Conservation (phyloP, 2,329 filamentous ascomycete species). For the Stachybotrys chartarum region DNA sequence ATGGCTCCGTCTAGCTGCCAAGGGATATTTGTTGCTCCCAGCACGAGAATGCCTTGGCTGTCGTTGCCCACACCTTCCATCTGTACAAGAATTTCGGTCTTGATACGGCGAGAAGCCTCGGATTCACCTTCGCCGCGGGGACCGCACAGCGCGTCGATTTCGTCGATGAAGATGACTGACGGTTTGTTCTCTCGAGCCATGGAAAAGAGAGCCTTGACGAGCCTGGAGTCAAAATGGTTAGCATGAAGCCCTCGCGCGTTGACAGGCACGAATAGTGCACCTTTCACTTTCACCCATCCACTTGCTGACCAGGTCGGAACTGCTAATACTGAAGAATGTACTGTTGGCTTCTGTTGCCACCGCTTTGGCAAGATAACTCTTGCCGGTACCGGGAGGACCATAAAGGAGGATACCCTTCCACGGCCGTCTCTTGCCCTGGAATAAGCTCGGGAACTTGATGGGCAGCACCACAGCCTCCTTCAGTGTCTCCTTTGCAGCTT, state of each 20-base stretch:
- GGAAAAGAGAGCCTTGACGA: conserved; percentile 94
- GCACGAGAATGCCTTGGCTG: conserved; percentile 84
- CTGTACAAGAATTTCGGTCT: conserved; percentile 95
- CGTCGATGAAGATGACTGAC: conserved; percentile 97
- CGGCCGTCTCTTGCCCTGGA: conserved; percentile 90
- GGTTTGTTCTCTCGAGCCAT: conserved; percentile 98
- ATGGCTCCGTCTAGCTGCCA: conserved; percentile 98
- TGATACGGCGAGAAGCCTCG: conserved; percentile 94
- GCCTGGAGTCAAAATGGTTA: conserved; percentile 37
- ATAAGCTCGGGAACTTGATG: conserved; percentile 96
- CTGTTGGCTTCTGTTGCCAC: conserved; percentile 98
- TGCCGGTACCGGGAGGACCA: conserved; percentile 92
- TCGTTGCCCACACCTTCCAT: conserved; percentile 99
- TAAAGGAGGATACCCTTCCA: conserved; percentile 98
- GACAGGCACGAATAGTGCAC: conserved; percentile 34
- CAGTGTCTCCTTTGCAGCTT: conserved; percentile 88
- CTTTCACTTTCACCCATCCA: conserved; percentile 99
- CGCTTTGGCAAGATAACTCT: conserved; percentile 94
- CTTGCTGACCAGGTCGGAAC: conserved; percentile 94
- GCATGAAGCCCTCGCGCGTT: no score
- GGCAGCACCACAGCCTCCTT: conserved; percentile 97
- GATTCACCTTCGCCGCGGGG: conserved; percentile 92
- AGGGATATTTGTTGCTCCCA: conserved; percentile 96
- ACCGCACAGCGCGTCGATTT: conserved; percentile 93
- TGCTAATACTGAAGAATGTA: conserved; percentile 98